A percentile compares a stretch with the other conserved stretches of the same genome.
phyloP scores from a whole-genome alignment of 164 flowering plant genomes.

The Magnolia sinica region DNA sequence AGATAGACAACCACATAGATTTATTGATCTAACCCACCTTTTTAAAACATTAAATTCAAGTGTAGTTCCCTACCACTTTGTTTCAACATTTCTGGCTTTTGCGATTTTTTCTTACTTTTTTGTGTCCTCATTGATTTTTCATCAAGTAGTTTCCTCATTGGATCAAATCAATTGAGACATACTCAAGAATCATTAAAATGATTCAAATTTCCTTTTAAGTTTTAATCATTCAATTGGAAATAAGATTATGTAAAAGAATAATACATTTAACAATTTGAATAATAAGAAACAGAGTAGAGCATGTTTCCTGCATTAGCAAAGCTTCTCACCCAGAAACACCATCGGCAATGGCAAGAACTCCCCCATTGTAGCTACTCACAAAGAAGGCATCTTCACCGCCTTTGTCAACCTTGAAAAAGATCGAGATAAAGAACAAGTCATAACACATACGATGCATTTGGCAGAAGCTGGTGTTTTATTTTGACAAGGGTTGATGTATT shows the following conservation, averaged over 20 bases:
- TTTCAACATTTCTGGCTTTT: no score
- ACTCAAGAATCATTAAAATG: background rate
- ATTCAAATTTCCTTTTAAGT: background rate
- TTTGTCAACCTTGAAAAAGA: slow-evolving; percentile 52
- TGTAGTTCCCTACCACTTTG: no score
- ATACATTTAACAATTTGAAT: background rate
- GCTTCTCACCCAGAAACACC: slow-evolving; percentile 86
- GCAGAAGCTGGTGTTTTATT: background rate
- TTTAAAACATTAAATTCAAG: no score
- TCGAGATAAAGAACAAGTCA: background rate
- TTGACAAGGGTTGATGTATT: background rate
- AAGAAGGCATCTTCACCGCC: slow-evolving; percentile 98
- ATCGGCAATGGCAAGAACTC: slow-evolving; percentile 86
- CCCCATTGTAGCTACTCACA: slow-evolving; percentile 64
- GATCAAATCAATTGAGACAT: no score
- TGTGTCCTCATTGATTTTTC: no score
- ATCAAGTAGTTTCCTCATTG: no score
- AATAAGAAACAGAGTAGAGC: background rate
- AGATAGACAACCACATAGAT: background rate
- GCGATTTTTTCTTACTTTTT: no score
- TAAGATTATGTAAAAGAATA: background rate
- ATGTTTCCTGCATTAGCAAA: background rate
- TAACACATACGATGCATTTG: background rate
- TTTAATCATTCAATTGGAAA: background rate
- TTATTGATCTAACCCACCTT: no score